phyloP scores from a whole-genome alignment of 2,329 filamentous ascomycete genomes.

The Alternaria arbusti region DNA sequence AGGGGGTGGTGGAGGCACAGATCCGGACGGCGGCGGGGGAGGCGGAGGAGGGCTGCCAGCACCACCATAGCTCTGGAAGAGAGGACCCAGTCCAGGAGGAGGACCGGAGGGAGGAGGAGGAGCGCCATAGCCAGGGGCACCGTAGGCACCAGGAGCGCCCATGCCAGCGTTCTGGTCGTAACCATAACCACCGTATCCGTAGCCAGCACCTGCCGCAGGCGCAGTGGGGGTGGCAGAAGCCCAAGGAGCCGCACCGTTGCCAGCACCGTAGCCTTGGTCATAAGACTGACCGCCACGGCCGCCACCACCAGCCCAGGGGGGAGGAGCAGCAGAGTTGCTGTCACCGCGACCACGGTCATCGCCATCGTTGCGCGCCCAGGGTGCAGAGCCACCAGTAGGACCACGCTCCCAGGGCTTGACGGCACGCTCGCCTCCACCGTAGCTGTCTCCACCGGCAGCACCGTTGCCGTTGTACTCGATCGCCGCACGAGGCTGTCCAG shows the following conservation, averaged over 20 bases:
- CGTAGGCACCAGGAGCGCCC: constrained; percentile 49
- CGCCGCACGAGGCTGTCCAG: constrained; percentile 69
- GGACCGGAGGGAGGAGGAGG: constrained; percentile 54
- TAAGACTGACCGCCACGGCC: constrained; percentile 42
- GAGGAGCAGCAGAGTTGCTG: constrained; percentile 47
- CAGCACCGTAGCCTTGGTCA: constrained; percentile 33
- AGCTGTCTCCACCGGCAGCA: constrained; percentile 55
- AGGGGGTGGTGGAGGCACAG: constrained; percentile 67
- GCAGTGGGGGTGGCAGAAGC: constrained; percentile 49
- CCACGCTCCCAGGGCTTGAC: constrained; percentile 88
- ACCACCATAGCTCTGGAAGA: constrained; percentile 70
- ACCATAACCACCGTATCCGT: constrained; percentile 53
- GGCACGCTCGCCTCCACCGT: constrained; percentile 58
- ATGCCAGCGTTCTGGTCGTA: constrained; percentile 37
- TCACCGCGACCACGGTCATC: constrained; percentile 52
- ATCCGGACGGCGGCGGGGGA: constrained; percentile 65
- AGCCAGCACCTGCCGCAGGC: constrained; percentile 35
- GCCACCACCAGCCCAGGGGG: constrained; percentile 49
- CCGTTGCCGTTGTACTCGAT: constrained; percentile 63
- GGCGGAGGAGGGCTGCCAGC: constrained; percentile 64
- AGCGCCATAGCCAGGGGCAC: constrained; percentile 51
- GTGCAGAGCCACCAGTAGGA: constrained; percentile 81
- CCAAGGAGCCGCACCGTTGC: constrained; percentile 46
- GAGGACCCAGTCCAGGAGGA: constrained; percentile 63
- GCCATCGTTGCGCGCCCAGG: constrained; percentile 64